phyloP scores from a whole-genome alignment of 331 rosid species.

The Prunus yedoensis region DNA sequence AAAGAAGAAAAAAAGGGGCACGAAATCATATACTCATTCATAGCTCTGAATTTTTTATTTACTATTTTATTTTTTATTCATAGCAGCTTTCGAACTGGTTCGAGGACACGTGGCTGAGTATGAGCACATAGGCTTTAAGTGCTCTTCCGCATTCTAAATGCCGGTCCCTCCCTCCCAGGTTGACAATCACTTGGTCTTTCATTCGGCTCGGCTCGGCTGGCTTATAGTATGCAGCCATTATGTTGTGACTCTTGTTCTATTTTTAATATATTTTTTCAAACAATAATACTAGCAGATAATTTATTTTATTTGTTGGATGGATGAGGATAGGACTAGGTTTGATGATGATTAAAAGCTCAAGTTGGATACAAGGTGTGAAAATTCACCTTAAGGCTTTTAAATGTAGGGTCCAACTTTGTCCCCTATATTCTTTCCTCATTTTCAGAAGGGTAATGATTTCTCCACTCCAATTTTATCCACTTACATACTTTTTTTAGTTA shows the following conservation, averaged over 20 bases:
- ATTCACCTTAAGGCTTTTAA: not conserved
- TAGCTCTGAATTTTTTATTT: no score
- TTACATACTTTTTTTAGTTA: no score
- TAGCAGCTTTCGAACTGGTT: not conserved
- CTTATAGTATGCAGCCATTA: not conserved
- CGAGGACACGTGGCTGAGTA: not conserved
- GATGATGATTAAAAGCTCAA: not conserved
- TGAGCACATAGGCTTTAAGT: no score
- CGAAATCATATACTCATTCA: not conserved
- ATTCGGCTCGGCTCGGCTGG: not conserved
- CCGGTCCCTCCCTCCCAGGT: not conserved
- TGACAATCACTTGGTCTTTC: not conserved
- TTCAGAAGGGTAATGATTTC: no score
- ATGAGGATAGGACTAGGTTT: not conserved
- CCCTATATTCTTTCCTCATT: no score
- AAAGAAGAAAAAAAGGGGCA: no score
- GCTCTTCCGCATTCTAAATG: not conserved
- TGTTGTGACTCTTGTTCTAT: not conserved
- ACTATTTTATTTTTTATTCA: no score
- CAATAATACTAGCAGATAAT: constrained; percentile 5
- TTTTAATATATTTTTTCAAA: not conserved
- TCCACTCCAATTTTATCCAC: no score
- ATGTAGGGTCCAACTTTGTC: not conserved
- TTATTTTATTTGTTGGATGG: constrained; percentile 9
- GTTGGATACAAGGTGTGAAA: not conserved